A percentile compares a stretch with the other conserved stretches of the same genome.
Evolutionary conservation across 176 grass and related monocot genomes (phyloP).

Genomic region (Calamus simplicifolius): DNA sequence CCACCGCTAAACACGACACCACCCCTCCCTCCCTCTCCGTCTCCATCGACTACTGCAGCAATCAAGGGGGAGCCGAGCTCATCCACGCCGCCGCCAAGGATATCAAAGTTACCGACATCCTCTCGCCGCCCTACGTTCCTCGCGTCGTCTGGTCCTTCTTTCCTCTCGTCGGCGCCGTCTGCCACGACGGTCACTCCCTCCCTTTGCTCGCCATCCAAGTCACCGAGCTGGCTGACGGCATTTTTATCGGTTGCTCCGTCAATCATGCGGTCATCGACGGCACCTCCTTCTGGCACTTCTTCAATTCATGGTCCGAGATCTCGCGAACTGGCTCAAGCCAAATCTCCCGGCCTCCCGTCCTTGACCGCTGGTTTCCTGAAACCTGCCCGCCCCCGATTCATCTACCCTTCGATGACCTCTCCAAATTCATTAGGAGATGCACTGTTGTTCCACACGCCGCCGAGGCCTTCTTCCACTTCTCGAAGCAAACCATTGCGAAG

Average conservation of each 20-base stretch:
- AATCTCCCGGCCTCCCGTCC: too few species aligned
- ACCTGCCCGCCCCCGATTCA: too few species aligned
- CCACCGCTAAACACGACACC: conserved; percentile 3
- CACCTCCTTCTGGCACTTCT: conserved; percentile 93
- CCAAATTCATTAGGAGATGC: too few species aligned
- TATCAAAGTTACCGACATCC: conserved; percentile 58
- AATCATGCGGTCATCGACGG: conserved; percentile 86
- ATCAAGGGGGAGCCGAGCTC: conserved; percentile 70
- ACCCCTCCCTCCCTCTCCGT: conserved; percentile 3
- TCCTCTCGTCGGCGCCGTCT: conserved; percentile 69
- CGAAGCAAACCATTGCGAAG: too few species aligned
- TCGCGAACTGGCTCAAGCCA: conserved; percentile 42
- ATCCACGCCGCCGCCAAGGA: conserved; percentile 31
- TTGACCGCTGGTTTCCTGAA: too few species aligned
- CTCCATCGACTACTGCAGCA: conserved; percentile 53
- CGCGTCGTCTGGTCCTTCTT: conserved; percentile 55
- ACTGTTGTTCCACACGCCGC: too few species aligned
- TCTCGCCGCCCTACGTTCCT: background rate
- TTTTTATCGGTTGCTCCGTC: conserved; percentile 72
- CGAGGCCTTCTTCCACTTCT: too few species aligned
- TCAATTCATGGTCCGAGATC: conserved; percentile 65
- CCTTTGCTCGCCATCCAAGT: conserved; percentile 81
- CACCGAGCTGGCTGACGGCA: conserved; percentile 63
- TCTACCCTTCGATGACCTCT: too few species aligned
- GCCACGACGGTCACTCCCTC: conserved; percentile 65